phyloP scores from a whole-genome alignment of 2,329 filamentous ascomycete species.

The Pseudogymnoascus destructans region DNA sequence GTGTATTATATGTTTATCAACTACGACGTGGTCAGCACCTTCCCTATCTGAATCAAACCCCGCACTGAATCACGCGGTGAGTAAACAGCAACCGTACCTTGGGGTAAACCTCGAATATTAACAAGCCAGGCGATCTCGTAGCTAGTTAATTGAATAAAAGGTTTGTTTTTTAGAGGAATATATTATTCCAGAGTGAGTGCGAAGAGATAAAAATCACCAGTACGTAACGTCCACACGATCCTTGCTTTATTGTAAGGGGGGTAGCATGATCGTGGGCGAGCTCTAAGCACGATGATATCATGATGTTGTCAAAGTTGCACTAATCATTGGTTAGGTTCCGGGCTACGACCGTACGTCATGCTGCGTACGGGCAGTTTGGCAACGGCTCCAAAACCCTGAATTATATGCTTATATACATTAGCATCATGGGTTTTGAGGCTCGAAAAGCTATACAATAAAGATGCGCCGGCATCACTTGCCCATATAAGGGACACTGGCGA shows the following conservation, averaged over 20 bases:
- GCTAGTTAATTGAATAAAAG: not conserved
- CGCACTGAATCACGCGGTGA: not conserved
- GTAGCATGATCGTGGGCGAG: not conserved
- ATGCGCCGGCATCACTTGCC: not conserved
- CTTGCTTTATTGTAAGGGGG: slow-evolving; percentile 6
- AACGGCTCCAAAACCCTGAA: slow-evolving; percentile 1
- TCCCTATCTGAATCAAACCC: not conserved
- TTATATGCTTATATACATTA: slow-evolving; percentile 8
- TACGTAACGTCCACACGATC: not conserved
- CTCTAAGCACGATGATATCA: slow-evolving; percentile 6
- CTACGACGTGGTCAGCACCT: slow-evolving; percentile 3
- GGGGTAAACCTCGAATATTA: not conserved
- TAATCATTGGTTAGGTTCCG: not conserved
- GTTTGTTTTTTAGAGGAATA: not conserved
- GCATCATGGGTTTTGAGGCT: not conserved
- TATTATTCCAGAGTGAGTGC: not conserved
- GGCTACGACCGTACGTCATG: not conserved
- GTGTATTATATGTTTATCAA: not conserved
- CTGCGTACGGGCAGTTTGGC: not conserved
- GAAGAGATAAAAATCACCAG: not conserved
- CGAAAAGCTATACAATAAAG: not conserved
- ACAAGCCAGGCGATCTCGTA: not conserved
- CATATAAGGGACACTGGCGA: not conserved
- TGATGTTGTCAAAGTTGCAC: slow-evolving; percentile 4
- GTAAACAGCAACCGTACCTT: not conserved